Conservation (phyloP, 192 early-diverging fungal genomes). For the Lobosporangium transversale region DNA sequence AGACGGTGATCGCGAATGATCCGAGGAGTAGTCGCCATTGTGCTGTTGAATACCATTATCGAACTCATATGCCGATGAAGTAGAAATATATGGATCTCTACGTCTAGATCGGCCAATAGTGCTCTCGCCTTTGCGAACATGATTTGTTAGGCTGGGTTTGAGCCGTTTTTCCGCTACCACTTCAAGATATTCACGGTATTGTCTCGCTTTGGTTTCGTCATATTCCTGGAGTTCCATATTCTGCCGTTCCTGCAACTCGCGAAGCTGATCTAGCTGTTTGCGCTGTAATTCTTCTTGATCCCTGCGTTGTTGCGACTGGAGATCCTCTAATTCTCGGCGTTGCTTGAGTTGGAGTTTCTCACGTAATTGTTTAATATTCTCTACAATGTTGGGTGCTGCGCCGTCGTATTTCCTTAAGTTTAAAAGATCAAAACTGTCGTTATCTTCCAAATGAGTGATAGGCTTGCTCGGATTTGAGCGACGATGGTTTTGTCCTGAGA, state of each 20-base stretch:
- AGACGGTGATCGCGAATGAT: conserved; percentile 14
- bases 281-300: conserved; percentile 52
- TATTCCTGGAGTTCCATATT: conserved; percentile 30
- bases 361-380: background rate
- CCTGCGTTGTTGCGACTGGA: conserved; percentile 36
- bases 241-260: conserved; percentile 36
- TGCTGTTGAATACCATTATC: conserved; percentile 24
- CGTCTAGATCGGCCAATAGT: background rate
- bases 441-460: conserved; percentile 6
- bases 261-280: conserved; percentile 40
- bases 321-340: conserved; percentile 33
- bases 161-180: conserved; percentile 21
- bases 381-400: background rate
- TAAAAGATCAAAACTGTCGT: background rate
- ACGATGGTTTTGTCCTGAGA: background rate
- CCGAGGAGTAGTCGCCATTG: background rate
- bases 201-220: conserved; percentile 17
- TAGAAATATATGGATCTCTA: background rate
- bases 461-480: background rate
- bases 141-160: conserved; percentile 13
- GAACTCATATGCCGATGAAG: conserved; percentile 26
- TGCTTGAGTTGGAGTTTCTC: conserved; percentile 38
- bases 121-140: background rate
- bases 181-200: conserved; percentile 17
- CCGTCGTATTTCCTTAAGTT: conserved; percentile 2